Evolutionary conservation across 176 grass and related monocot species (phyloP).

Genomic region (Carex cristatella): DNA sequence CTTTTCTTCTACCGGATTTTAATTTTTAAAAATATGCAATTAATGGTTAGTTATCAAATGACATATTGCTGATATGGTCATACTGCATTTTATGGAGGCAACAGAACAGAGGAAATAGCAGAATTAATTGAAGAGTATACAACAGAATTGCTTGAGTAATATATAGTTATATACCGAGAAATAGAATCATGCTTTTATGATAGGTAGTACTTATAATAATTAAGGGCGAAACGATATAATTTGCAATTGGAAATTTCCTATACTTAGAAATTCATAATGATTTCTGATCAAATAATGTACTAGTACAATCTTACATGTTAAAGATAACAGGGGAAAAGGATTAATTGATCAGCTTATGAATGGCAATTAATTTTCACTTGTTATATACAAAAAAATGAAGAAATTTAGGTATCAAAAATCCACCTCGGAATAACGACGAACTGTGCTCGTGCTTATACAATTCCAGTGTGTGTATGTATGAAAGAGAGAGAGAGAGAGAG

Average conservation of each 20-base stretch:
- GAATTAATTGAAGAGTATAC: no score
- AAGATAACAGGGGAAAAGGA: not conserved
- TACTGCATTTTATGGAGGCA: not conserved
- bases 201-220: not conserved
- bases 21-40: not conserved
- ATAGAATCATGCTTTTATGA: not conserved
- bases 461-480: not conserved
- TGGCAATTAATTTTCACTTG: not conserved
- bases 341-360: not conserved
- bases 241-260: not conserved
- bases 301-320: not conserved
- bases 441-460: not conserved
- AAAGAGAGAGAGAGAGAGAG: slow-evolving; percentile 10
- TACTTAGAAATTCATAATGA: not conserved
- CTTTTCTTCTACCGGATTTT: not conserved
- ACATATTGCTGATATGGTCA: not conserved
- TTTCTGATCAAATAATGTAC: not conserved
- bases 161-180: not conserved
- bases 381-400: not conserved
- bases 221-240: not conserved
- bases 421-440: not conserved
- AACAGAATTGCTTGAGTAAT: no score
- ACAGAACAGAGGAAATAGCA: not conserved
- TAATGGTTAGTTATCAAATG: not conserved
- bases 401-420: not conserved